Base-by-base conservation (phyloP, 2,329 filamentous ascomycete genomes). In the Amylocarpus encephaloides region DNA sequence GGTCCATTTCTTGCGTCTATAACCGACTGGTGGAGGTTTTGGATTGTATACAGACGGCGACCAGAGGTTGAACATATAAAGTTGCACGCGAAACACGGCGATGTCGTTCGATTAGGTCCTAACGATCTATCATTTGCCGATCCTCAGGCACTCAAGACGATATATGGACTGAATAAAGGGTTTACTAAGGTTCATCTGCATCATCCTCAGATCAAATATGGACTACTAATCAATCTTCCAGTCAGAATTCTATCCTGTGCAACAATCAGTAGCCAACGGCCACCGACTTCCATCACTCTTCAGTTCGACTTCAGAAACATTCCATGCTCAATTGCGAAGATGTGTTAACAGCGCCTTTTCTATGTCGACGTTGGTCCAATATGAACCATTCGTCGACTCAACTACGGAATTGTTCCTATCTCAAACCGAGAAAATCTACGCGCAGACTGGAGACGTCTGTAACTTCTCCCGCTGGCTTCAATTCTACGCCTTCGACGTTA, bases 131-230 rank as follows among this genome's bases (percentile, higher is more conserved):
- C 85, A 0, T 89, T 93, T 61, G 78, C 84, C 2, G 78, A 88
- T 57, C 86, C 88, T 0, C 78, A 78, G 51, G 85, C 86, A 0
- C 72, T 92, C 58, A 87, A 86, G 68, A 71, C 73, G 10, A 91
- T 93, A 40, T 94, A 93, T 65, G 87, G 87, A 0, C 68, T 92
- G 39, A 92, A 91, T 65, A 91, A 91, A 67, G 86, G 86, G 0
- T 86, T 89, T 59, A 70, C 78, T 43, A 93, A 93, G 78, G 86
- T 86, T 67, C 43, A 66, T 54, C 3, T 10, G 7, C 11, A 42
- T 9, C 34, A 29, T 15, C 38, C 50, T 12, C 51, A 16, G 29
- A 3, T 13, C 3, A 6, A 15, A 16, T 12, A 5, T 43, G n/a
- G 39, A n/a, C 32, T 46, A 19, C 36, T 50, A 39, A 46, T 22